Evolutionary conservation across 1,284 basidiomycete genomes (phyloP), one percentile per base, ranked within the genome.

Genomic region (Cryptococcus sp.): DNA sequence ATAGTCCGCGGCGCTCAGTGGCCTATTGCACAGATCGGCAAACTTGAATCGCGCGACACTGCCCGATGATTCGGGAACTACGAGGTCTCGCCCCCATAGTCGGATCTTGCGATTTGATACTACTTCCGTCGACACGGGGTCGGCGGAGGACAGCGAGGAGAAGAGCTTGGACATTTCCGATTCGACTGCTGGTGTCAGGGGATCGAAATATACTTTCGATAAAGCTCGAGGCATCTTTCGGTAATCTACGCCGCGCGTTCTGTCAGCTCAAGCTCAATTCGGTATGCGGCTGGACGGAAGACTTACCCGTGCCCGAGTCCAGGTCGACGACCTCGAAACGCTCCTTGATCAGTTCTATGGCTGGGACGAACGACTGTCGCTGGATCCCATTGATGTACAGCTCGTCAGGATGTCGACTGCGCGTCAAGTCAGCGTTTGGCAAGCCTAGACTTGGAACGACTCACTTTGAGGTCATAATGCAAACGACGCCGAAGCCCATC

Each of bases 351-450:
- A 99, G 83, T 40, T 97, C 90, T 63, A 99, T 99, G 53, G 93
- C 90, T 5, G 96, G 96, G 41, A 98, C 75, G 80, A 99, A 99
- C 67, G 90, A 93, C n/a, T 89, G 86, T 19, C 96, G 87, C 76
- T 99, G 96, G 52, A 99, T 97, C 0, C 96, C 96, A 69, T 99
- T 99, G 84, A 95, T 95, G 82, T 99, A 99, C 0, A 99, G 83
- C 46, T 98, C 92, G 73, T 96, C 88, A 3, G 96, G 96, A 76
- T 96, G 93, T 57, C 96, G 95, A 79, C 94, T 97, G 69, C 35
- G 35, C 23, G 5, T 19, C 25, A 44, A 25, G 20, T 5, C n/a
- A 8, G 4, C 46, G 10, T 10, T 42, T 40, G 27, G 19, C 27
- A 3, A 2, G 44, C 17, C n/a, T 38, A 55, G 41, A 15, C 23